A percentile compares a stretch with the other conserved stretches of the same genome.
Conservation (phyloP, 768 basidiomycete species). For the Chalciporus piperatus region DNA sequence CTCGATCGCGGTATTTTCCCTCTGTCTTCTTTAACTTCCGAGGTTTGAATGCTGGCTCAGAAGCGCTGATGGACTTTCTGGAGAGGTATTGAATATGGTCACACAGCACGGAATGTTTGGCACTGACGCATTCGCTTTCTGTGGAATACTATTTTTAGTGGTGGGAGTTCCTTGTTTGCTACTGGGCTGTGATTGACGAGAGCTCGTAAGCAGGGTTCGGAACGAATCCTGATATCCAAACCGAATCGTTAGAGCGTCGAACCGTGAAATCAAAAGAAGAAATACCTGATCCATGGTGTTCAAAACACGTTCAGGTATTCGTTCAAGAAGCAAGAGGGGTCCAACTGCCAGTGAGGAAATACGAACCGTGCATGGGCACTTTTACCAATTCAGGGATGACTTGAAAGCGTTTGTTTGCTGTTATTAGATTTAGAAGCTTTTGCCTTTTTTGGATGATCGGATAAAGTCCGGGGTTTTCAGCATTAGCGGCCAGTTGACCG, state of each 20-base stretch:
- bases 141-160: background rate
- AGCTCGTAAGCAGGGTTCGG: conserved; percentile 44
- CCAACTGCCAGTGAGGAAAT: background rate
- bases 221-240: conserved; percentile 60
- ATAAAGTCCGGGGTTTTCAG: background rate
- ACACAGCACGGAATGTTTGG: background rate
- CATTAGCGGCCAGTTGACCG: background rate
- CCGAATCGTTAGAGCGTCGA: background rate
- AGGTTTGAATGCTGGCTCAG: conserved; percentile 74
- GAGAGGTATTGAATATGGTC: background rate
- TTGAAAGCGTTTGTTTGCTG: conserved; percentile 24
- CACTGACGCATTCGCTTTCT: conserved; percentile 20
- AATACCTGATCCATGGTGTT: conserved; percentile 30
- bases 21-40: conserved; percentile 69
- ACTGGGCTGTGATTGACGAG: conserved; percentile 22
- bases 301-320: background rate
- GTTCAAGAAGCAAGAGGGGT: background rate
- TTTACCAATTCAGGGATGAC: conserved; percentile 1
- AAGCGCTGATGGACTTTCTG: conserved; percentile 48
- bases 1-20: conserved; percentile 68
- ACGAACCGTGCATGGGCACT: background rate
- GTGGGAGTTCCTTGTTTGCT: background rate
- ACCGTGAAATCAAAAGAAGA: background rate
- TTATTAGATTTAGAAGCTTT: conserved; percentile 28
- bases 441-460: conserved; percentile 6